Base-by-base conservation (phyloP, 192 early-diverging fungal species). In the Fimicolochytrium jonesii region DNA sequence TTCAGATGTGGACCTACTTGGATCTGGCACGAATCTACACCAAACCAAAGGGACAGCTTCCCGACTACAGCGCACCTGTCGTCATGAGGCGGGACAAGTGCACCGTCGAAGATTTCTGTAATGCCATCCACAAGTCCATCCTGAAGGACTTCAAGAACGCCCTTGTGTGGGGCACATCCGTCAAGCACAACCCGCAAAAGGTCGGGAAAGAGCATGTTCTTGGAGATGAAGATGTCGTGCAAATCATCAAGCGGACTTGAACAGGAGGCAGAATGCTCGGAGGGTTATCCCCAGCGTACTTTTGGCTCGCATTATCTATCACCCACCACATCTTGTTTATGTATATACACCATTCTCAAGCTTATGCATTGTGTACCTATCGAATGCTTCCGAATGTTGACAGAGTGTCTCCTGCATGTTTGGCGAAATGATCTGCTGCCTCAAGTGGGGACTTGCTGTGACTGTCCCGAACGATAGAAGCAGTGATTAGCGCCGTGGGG, bases 131-230 rank as follows among this genome's bases (percentile, higher is more conserved):
- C 79, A 90, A 89, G 77, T 87, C 86, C 45, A 90, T 99, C 77
- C 69, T 95, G 48, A 85, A 83, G 45, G 86, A 99, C 61, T 95
- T 96, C 69, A 91, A 89, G 73, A 83, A 92, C 78, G 95, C 89
- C 2, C 71, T 95, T 67, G 93, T 98, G 15, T 98, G 95, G 95
- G 96, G 96, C 51, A 76, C 78, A 32, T 92, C 90, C 9, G 94
- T 92, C 46, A 98, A 98, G 78, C 91, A 95, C 73, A 90, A 93
- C 56, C 93, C 93, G 50, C 96, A 98, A 81, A 98, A 95, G 76
- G 96, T 98, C 50, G 95, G 96, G 47, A 90, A 87, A 62, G 92
- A 92, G 49, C 96, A 98, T 64, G 63, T 87, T 17, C 72, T 98
- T 53, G 67, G 75, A 18, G 96, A 98, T 66, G 96, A 98, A 73